phyloP scores from a whole-genome alignment of 257 asterid genomes.

The Lycium barbarum region DNA sequence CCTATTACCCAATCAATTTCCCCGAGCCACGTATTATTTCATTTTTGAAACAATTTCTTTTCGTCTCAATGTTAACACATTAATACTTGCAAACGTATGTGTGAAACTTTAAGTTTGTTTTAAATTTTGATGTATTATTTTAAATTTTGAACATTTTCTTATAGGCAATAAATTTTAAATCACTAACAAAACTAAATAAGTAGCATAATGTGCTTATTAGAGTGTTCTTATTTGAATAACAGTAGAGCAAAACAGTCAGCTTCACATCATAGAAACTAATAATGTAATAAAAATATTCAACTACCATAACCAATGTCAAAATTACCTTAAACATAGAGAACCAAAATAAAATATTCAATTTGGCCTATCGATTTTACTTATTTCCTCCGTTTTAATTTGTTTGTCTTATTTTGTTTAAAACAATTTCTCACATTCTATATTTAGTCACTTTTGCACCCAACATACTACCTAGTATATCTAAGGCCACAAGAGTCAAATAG shows the following conservation, averaged over 20 bases:
- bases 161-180: not conserved
- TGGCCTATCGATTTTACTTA: no score
- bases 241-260: not conserved
- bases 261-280: not conserved
- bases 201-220: no score
- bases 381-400: no score
- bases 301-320: not conserved
- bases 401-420: no score
- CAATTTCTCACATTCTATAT: no score
- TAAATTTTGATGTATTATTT: not conserved
- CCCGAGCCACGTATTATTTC: not conserved
- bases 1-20: not conserved
- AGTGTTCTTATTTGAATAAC: not conserved
- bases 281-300: conserved; percentile 4
- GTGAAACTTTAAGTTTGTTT: not conserved
- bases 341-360: no score
- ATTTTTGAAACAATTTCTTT: not conserved
- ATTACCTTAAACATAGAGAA: no score
- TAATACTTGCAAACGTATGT: not conserved
- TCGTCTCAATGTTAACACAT: not conserved
- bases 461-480: no score
- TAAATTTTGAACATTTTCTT: not conserved
- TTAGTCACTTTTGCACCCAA: no score
- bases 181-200: not conserved
- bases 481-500: no score